phyloP scores from a whole-genome alignment of 1,284 basidiomycete genomes.

The Pholiota adiposa region DNA sequence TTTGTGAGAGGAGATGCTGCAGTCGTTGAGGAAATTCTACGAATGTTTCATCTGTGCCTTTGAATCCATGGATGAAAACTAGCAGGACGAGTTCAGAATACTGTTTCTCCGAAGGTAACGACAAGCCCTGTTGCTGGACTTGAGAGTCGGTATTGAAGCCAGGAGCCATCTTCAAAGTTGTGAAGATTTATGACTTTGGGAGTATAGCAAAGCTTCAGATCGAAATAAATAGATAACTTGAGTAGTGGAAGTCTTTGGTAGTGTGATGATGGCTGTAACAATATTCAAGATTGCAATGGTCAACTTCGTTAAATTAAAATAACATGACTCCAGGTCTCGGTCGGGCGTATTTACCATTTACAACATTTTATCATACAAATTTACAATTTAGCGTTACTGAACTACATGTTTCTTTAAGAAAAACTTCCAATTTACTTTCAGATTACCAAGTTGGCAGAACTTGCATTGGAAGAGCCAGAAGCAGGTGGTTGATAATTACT shows the following conservation, averaged over 20 bases:
- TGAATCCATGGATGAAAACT: conserved; percentile 71
- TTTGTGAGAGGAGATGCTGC: conserved; percentile 73
- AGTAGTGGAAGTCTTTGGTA: too few relatives aligned
- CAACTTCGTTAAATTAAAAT: too few relatives aligned
- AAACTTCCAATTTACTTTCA: not conserved
- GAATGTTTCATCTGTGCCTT: conserved; percentile 81
- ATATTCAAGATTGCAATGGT: too few relatives aligned
- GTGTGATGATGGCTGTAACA: too few relatives aligned
- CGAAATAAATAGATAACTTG: too few relatives aligned
- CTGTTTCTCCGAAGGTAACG: conserved; percentile 20
- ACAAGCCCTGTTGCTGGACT: not conserved
- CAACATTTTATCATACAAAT: too few relatives aligned
- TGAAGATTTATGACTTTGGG: not conserved
- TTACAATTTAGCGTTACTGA: too few relatives aligned
- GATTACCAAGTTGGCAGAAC: not conserved
- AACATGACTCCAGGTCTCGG: too few relatives aligned
- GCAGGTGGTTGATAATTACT: not conserved
- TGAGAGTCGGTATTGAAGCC: not conserved
- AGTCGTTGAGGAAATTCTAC: conserved; percentile 77
- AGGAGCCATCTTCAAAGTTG: not conserved
- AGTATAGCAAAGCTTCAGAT: too few relatives aligned
- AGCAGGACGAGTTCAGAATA: conserved; percentile 53
- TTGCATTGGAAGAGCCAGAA: not conserved
- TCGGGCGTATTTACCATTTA: too few relatives aligned
- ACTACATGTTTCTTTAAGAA: too few relatives aligned